These are phyloP conservation scores for Phaeosphaeriaceae sp. DNA, from an alignment of 2,329 filamentous ascomycete genomes.

Conservation along the genomic window DNA sequence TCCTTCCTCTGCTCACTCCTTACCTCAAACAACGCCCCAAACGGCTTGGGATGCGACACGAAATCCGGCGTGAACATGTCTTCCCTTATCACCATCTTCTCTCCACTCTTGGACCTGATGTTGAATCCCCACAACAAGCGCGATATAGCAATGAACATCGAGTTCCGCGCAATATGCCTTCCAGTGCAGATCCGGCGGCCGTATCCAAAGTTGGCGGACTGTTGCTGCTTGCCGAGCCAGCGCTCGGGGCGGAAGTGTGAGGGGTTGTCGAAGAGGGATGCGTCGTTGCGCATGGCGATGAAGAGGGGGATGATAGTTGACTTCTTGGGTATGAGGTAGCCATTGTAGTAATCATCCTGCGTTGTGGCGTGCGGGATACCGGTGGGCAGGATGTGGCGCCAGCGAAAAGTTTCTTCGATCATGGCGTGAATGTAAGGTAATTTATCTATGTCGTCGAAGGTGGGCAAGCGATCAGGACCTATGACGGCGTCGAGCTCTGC, in stretches of 20 bases:
- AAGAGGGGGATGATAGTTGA: conserved; percentile 43
- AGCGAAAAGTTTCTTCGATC: conserved; percentile 39
- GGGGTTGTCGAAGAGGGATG: conserved; percentile 35
- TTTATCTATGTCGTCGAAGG: conserved; percentile 25
- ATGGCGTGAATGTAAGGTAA: conserved; percentile 39
- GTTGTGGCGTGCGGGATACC: conserved; percentile 55
- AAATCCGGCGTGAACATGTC: conserved; percentile 28
- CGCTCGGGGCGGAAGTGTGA: conserved; percentile 45
- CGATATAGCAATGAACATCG: conserved; percentile 57
- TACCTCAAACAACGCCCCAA: conserved; percentile 33
- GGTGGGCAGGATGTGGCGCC: conserved; percentile 47
- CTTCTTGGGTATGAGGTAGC: conserved; percentile 56
- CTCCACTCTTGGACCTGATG: conserved; percentile 27
- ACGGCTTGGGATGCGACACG: conserved; percentile 28
- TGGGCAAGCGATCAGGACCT: conserved; percentile 22
- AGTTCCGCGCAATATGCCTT: conserved; percentile 38
- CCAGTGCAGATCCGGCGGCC: conserved; percentile 57
- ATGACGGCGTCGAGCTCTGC: conserved; percentile 28
- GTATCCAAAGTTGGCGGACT: conserved; percentile 53
- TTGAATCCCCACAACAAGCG: conserved; percentile 61
- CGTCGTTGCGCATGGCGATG: conserved; percentile 42
- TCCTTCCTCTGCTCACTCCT: conserved; percentile 22
- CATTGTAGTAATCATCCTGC: conserved; percentile 56
- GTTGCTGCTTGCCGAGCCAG: conserved; percentile 30
- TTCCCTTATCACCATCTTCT: conserved; percentile 25